Evolutionary conservation across 2,329 filamentous ascomycete genomes (phyloP).

Genomic region (Alternaria infectoria): DNA sequence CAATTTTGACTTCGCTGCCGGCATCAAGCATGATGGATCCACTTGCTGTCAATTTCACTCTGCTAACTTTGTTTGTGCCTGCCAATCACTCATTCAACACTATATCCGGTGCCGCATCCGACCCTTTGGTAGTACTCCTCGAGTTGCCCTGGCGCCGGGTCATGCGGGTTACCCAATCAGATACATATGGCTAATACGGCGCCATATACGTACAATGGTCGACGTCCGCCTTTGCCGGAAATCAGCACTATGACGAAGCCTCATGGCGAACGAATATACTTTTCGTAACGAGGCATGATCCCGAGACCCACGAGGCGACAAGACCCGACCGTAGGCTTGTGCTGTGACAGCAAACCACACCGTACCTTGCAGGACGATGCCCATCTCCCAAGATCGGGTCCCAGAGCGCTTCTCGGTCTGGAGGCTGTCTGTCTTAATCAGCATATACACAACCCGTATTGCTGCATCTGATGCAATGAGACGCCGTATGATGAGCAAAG

Average conservation of each 20-base stretch:
- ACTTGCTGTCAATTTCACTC: not conserved
- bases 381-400: not conserved
- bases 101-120: not conserved
- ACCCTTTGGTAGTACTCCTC: not conserved
- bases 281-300: not conserved
- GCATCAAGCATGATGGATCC: not conserved
- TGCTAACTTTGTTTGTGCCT: not conserved
- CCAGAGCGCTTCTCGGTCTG: not conserved
- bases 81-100: not conserved
- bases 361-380: not conserved
- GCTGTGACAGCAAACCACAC: not conserved
- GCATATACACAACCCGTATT: not conserved
- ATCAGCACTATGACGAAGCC: not conserved
- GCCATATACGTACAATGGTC: not conserved
- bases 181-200: not conserved
- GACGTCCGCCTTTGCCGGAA: not conserved
- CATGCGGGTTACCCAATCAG: not conserved
- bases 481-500: not conserved
- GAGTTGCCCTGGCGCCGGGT: not conserved
- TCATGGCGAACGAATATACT: not conserved
- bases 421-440: not conserved
- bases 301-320: not conserved
- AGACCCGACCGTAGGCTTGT: not conserved
- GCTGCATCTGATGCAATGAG: not conserved
- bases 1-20: not conserved